A percentile compares a stretch with the other conserved stretches of the same genome.
Conservation (phyloP, 768 basidiomycete genomes). For the Collybia mongolica region DNA sequence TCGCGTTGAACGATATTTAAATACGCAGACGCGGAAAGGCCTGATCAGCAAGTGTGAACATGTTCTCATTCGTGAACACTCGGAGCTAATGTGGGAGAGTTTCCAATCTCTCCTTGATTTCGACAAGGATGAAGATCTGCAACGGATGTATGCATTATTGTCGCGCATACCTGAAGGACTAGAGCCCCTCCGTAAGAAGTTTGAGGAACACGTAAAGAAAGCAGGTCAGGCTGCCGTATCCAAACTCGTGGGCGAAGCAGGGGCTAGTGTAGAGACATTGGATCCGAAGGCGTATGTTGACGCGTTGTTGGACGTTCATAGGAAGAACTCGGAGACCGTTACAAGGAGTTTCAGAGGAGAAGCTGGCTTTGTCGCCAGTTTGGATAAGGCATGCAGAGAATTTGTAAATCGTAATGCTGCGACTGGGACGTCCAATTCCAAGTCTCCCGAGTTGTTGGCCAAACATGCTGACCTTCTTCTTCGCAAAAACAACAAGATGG, state of each 20-base stretch:
- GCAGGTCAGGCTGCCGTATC: constrained; percentile 82
- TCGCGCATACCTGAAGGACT: constrained; percentile 88
- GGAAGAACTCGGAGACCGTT: constrained; percentile 89
- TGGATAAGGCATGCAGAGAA: constrained; percentile 94
- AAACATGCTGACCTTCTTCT: constrained; percentile 89
- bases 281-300: constrained; percentile 97
- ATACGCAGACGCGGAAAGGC: constrained; percentile 83
- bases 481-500: constrained; percentile 93
- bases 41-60: constrained; percentile 85
- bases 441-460: constrained; percentile 90
- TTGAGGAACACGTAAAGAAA: constrained; percentile 94
- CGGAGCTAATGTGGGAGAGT: constrained; percentile 85
- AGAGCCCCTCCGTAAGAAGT: constrained; percentile 87
- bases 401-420: constrained; percentile 94
- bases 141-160: constrained; percentile 92
- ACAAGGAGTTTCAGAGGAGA: constrained; percentile 88
- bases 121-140: constrained; percentile 93
- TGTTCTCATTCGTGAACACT: constrained; percentile 86
- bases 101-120: constrained; percentile 89
- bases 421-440: constrained; percentile 81
- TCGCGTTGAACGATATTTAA: constrained; percentile 90
- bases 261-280: constrained; percentile 53
- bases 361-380: constrained; percentile 87
- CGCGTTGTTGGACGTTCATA: constrained; percentile 86
- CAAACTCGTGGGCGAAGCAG: constrained; percentile 64